Evolutionary conservation across 352 stramenopile genomes (phyloP).

Genomic region (Phytophthora brassicae): DNA sequence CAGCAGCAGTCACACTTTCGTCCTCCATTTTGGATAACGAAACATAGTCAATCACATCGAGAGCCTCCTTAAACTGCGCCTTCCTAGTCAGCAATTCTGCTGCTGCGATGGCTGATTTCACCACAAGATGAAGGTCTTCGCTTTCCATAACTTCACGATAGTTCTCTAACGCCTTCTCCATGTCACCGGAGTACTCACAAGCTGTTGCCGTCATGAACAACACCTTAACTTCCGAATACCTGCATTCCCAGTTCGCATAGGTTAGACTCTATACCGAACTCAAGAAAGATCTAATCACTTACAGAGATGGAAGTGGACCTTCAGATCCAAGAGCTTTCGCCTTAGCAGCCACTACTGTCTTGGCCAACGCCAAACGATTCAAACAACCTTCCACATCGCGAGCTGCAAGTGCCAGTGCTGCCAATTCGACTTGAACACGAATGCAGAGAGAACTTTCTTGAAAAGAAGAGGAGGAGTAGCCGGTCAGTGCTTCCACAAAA

Average conservation of each 20-base stretch:
- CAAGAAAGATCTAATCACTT: conserved; percentile 17
- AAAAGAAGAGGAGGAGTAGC: conserved; percentile 65
- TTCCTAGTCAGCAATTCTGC: conserved; percentile 51
- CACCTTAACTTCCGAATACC: conserved; percentile 56
- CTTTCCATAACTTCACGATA: conserved; percentile 40
- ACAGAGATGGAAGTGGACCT: conserved; percentile 41
- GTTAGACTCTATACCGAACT: neutral
- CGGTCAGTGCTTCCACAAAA: conserved; percentile 60
- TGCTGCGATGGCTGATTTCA: conserved; percentile 42
- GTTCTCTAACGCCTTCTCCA: conserved; percentile 43
- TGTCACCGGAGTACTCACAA: conserved; percentile 47
- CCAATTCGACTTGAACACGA: conserved; percentile 55
- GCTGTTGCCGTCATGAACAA: conserved; percentile 63
- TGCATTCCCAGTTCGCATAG: conserved; percentile 14
- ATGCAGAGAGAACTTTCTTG: conserved; percentile 65
- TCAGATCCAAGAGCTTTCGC: conserved; percentile 35
- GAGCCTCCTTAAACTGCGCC: conserved; percentile 32
- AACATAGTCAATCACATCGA: conserved; percentile 34
- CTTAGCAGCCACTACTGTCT: conserved; percentile 52
- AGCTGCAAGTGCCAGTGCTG: conserved; percentile 38
- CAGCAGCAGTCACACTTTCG: conserved; percentile 18
- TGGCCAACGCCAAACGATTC: conserved; percentile 46
- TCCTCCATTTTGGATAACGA: conserved; percentile 19
- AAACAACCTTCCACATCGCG: conserved; percentile 69
- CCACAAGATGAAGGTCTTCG: conserved; percentile 19